Conservation (phyloP, 1,284 basidiomycete genomes). For the Meira miltonrushii region DNA sequence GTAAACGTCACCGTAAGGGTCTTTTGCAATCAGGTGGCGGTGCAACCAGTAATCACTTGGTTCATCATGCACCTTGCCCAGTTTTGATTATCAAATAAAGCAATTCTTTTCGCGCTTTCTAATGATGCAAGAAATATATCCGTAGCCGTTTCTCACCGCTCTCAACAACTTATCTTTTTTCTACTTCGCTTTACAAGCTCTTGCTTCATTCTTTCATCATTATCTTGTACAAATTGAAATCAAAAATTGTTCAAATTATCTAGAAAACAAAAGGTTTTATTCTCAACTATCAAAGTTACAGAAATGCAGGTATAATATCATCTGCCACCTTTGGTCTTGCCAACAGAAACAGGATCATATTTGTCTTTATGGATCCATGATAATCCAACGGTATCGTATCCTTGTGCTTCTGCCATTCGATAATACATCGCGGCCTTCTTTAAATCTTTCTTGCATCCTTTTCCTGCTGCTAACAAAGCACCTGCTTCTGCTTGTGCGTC, state of each 20-base stretch:
- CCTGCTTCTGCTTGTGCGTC: constrained; percentile 75
- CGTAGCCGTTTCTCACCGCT: not conserved
- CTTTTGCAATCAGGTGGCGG: constrained; percentile 16
- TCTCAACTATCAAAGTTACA: too few relatives aligned
- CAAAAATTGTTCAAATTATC: too few relatives aligned
- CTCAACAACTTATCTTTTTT: not conserved
- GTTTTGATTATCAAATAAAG: constrained; percentile 49
- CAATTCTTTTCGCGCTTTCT: not conserved
- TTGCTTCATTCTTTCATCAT: too few relatives aligned
- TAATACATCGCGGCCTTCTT: constrained; percentile 84
- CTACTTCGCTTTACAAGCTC: not conserved
- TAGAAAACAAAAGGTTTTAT: too few relatives aligned
- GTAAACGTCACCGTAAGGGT: constrained; percentile 12
- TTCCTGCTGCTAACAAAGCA: constrained; percentile 77
- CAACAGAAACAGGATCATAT: constrained; percentile 14
- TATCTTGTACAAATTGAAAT: too few relatives aligned
- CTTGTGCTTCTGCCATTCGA: constrained; percentile 61
- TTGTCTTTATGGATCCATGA: constrained; percentile 48
- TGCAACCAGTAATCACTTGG: constrained; percentile 40
- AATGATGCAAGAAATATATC: constrained; percentile 2
- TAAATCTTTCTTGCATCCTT: constrained; percentile 74
- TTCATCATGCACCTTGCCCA: constrained; percentile 40
- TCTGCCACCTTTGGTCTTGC: not conserved
- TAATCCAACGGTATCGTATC: constrained; percentile 44
- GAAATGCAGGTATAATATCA: not conserved